A percentile compares a stretch with the other conserved stretches of the same genome.
phyloP scores from a whole-genome alignment of 495 filamentous ascomycete genomes.

The Aspergillus saccharolyticus region DNA sequence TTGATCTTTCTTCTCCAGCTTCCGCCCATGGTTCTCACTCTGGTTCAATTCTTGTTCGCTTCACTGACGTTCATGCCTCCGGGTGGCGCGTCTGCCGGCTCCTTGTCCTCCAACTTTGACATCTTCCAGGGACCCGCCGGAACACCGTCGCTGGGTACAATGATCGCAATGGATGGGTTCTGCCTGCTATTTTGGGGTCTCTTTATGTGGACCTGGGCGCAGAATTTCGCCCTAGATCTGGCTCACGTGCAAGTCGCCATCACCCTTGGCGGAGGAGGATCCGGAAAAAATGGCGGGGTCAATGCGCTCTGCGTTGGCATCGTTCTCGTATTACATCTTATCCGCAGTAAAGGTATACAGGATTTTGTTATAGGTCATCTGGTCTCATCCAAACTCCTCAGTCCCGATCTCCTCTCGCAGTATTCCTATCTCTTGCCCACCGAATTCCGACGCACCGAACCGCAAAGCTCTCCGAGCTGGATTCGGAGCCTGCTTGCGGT shows the following conservation, averaged over 20 bases:
- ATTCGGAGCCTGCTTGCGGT: slow-evolving; percentile 64
- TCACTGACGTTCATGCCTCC: slow-evolving; percentile 89
- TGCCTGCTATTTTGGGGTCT: slow-evolving; percentile 78
- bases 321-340: slow-evolving; percentile 63
- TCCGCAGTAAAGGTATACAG: slow-evolving; percentile 56
- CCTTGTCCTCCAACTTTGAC: slow-evolving; percentile 61
- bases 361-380: slow-evolving; percentile 45
- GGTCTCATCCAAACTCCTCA: slow-evolving; percentile 42
- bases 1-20: slow-evolving; percentile 95
- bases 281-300: slow-evolving; percentile 69
- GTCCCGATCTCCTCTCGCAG: slow-evolving; percentile 41
- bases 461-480: slow-evolving; percentile 52
- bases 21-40: slow-evolving; percentile 82
- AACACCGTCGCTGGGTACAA: slow-evolving; percentile 71
- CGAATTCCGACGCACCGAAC: slow-evolving; percentile 39
- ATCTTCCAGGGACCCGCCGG: slow-evolving; percentile 68
- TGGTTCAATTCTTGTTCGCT: slow-evolving; percentile 91
- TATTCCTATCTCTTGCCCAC: slow-evolving; percentile 40
- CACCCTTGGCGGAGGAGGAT: slow-evolving; percentile 80
- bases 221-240: slow-evolving; percentile 86
- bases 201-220: slow-evolving; percentile 81
- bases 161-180: slow-evolving; percentile 74
- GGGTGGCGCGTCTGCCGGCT: slow-evolving; percentile 44
- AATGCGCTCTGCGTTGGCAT: slow-evolving; percentile 72
- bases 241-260: slow-evolving; percentile 94